Evolutionary conservation across 2,329 filamentous ascomycete genomes (phyloP), one percentile per base, ranked within the genome.

Genomic region (Cytospora mali): DNA sequence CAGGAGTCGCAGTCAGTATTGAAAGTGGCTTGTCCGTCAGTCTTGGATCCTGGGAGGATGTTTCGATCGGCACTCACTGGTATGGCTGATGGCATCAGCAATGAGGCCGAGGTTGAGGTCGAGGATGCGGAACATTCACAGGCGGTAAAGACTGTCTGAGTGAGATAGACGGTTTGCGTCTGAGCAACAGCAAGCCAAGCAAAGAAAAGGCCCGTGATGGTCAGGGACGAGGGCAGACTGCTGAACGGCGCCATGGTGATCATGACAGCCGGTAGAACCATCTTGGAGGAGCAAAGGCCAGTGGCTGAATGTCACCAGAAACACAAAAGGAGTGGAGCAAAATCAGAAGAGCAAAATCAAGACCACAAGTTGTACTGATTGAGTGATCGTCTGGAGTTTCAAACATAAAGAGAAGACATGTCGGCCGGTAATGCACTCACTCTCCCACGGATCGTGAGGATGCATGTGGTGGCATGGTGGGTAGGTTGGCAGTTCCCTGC

Each of bases 131-230:
- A 55, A 27, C 63, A 62, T 7, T 65, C 63, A n/a, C 63, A 65
- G 11, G 60, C 55, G 11, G 63, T 65, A 33, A 62, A 65, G 33
- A 65, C 58, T 3, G 60, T 62, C 29, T 65, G 63, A 16, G 63
- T 65, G 52, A 65, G 50, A 31, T 62, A 65, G 35, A 65, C 52
- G 4, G 63, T 65, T 28, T 59, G 50, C 7, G 53, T 62, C 52
- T 62, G 59, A 3, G 35, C 60, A 23, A 25, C 52, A 33, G 52
- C 60, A 21, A 56, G 39, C 54, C 25, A 62, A 4, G 51, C 25
- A 33, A 62, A 25, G 33, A 59, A n/a, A 33, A 62, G 25, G 46
- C 55, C 25, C 10, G 46, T 23, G n/a, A 57, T 13, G 28, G 54
- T 11, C 29, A 60, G 21, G 6, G 52, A 65, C 35, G 35, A 31